phyloP scores from a whole-genome alignment of 805 yeast species.

The Saccharomyces jurei region DNA sequence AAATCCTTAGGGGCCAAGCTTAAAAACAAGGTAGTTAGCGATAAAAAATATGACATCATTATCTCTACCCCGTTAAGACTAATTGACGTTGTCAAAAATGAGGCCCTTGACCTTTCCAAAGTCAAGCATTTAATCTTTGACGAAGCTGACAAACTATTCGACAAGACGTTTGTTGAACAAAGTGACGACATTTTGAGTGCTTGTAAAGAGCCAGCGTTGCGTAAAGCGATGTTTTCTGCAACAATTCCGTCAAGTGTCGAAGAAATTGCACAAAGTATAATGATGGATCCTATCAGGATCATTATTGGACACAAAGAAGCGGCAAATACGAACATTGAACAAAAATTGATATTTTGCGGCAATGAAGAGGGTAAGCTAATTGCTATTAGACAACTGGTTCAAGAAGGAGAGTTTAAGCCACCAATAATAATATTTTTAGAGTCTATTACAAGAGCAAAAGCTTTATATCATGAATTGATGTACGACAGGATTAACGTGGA shows the following conservation, averaged over 20 bases:
- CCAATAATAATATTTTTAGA: slow-evolving; percentile 90
- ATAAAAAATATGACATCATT: slow-evolving; percentile 65
- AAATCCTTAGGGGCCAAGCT: slow-evolving; percentile 65
- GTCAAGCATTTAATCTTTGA: slow-evolving; percentile 81
- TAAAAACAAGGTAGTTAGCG: slow-evolving; percentile 48
- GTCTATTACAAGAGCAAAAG: slow-evolving; percentile 88
- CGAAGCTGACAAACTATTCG: slow-evolving; percentile 93
- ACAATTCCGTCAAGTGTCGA: slow-evolving; percentile 92
- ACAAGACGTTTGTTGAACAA: slow-evolving; percentile 78
- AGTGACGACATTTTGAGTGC: slow-evolving; percentile 68
- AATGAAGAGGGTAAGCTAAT: slow-evolving; percentile 91
- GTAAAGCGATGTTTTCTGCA: slow-evolving; percentile 85
- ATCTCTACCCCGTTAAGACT: slow-evolving; percentile 86
- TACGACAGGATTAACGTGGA: slow-evolving; percentile 91
- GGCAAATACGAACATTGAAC: slow-evolving; percentile 77
- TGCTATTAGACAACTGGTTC: slow-evolving; percentile 83
- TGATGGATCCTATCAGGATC: slow-evolving; percentile 77
- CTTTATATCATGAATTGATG: slow-evolving; percentile 82
- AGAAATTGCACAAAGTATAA: slow-evolving; percentile 74
- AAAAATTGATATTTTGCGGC: slow-evolving; percentile 77
- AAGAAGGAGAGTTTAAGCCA: slow-evolving; percentile 78
- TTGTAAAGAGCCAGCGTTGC: slow-evolving; percentile 36
- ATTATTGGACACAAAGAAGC: slow-evolving; percentile 92
- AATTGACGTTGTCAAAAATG: slow-evolving; percentile 64
- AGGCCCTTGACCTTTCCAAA: slow-evolving; percentile 47